Conservation (phyloP, 2,329 filamentous ascomycete species). For the Myriosclerotinia scirpicola region DNA sequence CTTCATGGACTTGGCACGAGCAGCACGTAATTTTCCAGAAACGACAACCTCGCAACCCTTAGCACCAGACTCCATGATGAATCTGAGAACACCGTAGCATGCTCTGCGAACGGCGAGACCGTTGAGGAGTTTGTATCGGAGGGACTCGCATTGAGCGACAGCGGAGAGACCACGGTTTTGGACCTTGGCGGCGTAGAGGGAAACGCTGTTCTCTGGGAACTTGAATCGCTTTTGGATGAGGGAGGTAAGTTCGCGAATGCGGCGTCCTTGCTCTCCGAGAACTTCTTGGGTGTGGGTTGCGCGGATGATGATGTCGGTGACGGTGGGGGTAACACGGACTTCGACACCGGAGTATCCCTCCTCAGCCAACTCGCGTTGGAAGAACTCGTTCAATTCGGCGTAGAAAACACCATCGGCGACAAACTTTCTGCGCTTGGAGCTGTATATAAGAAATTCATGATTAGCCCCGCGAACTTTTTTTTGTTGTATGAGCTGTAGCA, state of each 20-base stretch:
- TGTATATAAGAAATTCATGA: constrained; percentile 43
- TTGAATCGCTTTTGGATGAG: constrained; percentile 99
- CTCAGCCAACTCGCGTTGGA: constrained; percentile 99
- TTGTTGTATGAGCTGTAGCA: constrained; percentile 10
- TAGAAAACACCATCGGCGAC: constrained; percentile 99
- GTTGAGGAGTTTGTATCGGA: constrained; percentile 99
- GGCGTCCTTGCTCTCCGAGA: constrained; percentile 98
- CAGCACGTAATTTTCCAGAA: constrained; percentile 97
- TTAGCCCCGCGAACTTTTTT: constrained; percentile 27
- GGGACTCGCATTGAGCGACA: constrained; percentile 99
- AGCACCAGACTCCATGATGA: constrained; percentile 99
- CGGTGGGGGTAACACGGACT: constrained; percentile 98
- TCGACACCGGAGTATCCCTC: constrained; percentile 99
- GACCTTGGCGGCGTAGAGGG: constrained; percentile 99
- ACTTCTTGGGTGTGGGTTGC: constrained; percentile 99
- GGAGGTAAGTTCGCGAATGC: constrained; percentile 99
- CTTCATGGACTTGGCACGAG: constrained; percentile 99
- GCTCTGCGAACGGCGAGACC: constrained; percentile 97
- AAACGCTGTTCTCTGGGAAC: constrained; percentile 99
- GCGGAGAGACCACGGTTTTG: constrained; percentile 99
- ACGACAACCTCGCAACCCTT: constrained; percentile 99
- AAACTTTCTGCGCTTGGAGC: constrained; percentile 93
- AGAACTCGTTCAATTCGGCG: constrained; percentile 99
- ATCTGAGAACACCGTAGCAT: constrained; percentile 99
- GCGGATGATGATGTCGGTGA: constrained; percentile 93